A percentile compares a stretch with the other conserved stretches of the same genome.
Conservation (phyloP, 306 rosid species). For the Quercus rubra region DNA sequence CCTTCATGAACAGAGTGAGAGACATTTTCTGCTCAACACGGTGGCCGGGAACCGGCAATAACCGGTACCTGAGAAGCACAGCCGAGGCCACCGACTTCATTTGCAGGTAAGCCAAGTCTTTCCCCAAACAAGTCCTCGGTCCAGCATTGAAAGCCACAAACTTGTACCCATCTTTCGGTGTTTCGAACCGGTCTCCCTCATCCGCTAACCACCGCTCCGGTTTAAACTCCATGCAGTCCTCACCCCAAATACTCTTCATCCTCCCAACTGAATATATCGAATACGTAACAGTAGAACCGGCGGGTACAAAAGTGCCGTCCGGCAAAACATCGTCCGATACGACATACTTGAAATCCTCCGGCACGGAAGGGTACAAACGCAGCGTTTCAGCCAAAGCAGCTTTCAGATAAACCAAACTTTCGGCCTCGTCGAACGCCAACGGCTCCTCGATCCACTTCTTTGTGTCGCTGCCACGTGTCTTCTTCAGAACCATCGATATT, state of each 20-base stretch:
- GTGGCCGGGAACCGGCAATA: slow-evolving; percentile 73
- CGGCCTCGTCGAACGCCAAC: slow-evolving; percentile 73
- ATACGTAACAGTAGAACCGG: slow-evolving; percentile 93
- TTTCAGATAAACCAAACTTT: slow-evolving; percentile 63
- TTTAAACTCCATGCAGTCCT: slow-evolving; percentile 85
- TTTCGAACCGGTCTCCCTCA: slow-evolving; percentile 67
- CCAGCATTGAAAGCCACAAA: slow-evolving; percentile 93
- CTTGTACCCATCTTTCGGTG: slow-evolving; percentile 63
- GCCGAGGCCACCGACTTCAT: slow-evolving; percentile 95
- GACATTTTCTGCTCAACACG: slow-evolving; percentile 91
- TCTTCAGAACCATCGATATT: slow-evolving; percentile 33
- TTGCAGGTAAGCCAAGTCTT: slow-evolving; percentile 92
- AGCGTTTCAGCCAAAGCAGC: slow-evolving; percentile 84
- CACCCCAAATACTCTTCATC: slow-evolving; percentile 93
- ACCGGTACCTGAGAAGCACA: slow-evolving; percentile 72
- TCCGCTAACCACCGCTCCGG: slow-evolving; percentile 84
- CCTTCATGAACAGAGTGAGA: slow-evolving; percentile 79
- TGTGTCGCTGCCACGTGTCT: slow-evolving; percentile 54
- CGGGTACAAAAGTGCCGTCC: slow-evolving; percentile 74
- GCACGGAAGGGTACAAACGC: slow-evolving; percentile 85
- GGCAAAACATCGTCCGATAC: slow-evolving; percentile 71
- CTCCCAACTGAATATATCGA: slow-evolving; percentile 87
- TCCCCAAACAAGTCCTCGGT: slow-evolving; percentile 92
- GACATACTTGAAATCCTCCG: slow-evolving; percentile 75
- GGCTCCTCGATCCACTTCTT: slow-evolving; percentile 67